phyloP scores from a whole-genome alignment of 2,329 filamentous ascomycete genomes.

The Ascochyta pisi region DNA sequence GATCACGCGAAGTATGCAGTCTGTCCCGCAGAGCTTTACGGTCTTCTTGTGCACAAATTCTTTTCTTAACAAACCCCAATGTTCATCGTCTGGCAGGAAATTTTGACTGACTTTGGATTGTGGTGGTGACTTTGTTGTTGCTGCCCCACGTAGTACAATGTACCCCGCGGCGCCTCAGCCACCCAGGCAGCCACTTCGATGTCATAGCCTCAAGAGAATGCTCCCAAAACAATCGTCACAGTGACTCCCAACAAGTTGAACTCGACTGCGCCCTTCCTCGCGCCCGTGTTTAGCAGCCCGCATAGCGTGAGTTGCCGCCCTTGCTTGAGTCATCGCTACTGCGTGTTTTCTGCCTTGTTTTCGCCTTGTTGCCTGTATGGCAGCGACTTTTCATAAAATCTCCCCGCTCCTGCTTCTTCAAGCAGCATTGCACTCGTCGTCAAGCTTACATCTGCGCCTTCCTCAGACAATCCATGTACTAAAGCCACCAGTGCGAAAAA shows the following conservation, averaged over 20 bases:
- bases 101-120: neutral
- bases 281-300: conserved; percentile 8
- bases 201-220: conserved; percentile 17
- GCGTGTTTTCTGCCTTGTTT: conserved; percentile 6
- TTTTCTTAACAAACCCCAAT: neutral
- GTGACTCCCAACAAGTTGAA: conserved; percentile 12
- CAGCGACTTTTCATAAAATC: conserved; percentile 20
- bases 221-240: conserved; percentile 11
- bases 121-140: conserved; percentile 1
- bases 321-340: conserved; percentile 20
- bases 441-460: conserved; percentile 8
- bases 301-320: conserved; percentile 24
- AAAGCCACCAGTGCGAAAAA: conserved; percentile 6
- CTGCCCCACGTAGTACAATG: neutral
- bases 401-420: conserved; percentile 19
- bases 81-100: neutral
- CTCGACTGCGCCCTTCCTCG: conserved; percentile 17
- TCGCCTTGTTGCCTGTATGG: conserved; percentile 28
- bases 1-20: too few relatives aligned
- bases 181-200: conserved; percentile 13
- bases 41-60: too few relatives aligned
- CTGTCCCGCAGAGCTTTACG: too few relatives aligned
- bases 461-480: neutral
- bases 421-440: conserved; percentile 1
- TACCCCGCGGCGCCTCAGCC: conserved; percentile 14